A percentile compares a stretch with the other conserved stretches of the same genome.
Conservation (phyloP, 768 basidiomycete species). For the Boletus rufocinnamomeus region DNA sequence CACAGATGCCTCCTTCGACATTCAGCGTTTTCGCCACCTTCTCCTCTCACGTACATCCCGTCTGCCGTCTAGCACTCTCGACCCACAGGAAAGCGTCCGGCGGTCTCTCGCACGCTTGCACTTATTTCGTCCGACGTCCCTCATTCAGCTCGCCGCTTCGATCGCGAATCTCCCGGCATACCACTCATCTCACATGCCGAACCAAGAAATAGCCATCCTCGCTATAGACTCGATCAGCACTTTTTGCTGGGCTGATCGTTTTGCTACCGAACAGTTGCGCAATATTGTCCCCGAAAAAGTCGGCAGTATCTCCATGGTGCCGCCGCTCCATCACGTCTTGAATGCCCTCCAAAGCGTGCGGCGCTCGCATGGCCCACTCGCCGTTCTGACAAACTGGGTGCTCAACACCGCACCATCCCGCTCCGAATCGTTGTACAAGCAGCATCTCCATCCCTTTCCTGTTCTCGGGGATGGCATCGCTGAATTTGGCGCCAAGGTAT, state of each 20-base stretch:
- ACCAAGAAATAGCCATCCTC: constrained; percentile 62
- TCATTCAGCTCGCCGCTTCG: constrained; percentile 68
- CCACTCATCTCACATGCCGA: constrained; percentile 48
- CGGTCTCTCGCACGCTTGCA: constrained; percentile 57
- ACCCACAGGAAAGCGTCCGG: constrained; percentile 34
- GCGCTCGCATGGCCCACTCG: constrained; percentile 49
- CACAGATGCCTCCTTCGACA: constrained; percentile 65
- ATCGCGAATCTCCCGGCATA: constrained; percentile 59
- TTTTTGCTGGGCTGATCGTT: constrained; percentile 79
- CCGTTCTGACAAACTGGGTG: constrained; percentile 65
- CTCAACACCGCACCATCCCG: constrained; percentile 35
- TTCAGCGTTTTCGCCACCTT: constrained; percentile 53
- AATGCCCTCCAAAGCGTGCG: constrained; percentile 51
- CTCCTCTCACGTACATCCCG: constrained; percentile 48
- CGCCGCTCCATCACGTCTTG: constrained; percentile 49
- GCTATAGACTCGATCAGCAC: constrained; percentile 76
- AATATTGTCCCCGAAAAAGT: constrained; percentile 14
- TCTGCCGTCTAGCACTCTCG: constrained; percentile 18
- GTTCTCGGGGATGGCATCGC: constrained; percentile 19
- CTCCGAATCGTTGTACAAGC: constrained; percentile 42
- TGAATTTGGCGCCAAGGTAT: constrained; percentile 18
- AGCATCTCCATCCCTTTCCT: constrained; percentile 54
- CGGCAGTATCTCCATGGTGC: constrained; percentile 15
- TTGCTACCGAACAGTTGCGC: constrained; percentile 55
- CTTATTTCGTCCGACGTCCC: constrained; percentile 68